A percentile compares a stretch with the other conserved stretches of the same genome.
phyloP scores from a whole-genome alignment of 179 eudicot genomes.

The Silene noctiflora region DNA sequence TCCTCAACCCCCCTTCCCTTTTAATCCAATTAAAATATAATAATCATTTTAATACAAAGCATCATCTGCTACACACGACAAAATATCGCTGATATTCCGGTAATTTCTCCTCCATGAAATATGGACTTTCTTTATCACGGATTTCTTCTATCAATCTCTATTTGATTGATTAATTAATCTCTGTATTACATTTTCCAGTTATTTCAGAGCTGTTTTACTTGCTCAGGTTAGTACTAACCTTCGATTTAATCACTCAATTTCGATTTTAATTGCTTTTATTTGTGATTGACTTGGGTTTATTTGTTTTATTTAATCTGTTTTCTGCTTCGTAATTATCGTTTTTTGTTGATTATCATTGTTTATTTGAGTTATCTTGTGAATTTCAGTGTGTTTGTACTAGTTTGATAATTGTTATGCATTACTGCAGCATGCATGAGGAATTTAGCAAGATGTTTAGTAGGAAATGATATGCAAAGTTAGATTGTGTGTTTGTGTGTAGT shows the following conservation, averaged over 20 bases:
- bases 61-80: constrained; percentile 3
- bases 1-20: not conserved
- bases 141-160: constrained; percentile 7
- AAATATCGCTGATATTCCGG: not conserved
- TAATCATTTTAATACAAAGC: not conserved
- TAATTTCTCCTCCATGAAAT: not conserved
- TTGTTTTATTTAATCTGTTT: not conserved
- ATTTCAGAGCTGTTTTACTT: constrained; percentile 7
- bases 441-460: constrained; percentile 2
- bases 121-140: constrained; percentile 13
- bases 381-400: not conserved
- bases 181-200: not conserved
- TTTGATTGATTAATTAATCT: constrained; percentile 1
- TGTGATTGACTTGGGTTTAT: not conserved
- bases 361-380: not conserved
- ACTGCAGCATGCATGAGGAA: not conserved
- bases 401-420: not conserved
- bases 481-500: not conserved
- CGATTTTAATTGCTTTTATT: not conserved
- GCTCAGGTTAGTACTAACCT: constrained; percentile 21
- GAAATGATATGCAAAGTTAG: not conserved
- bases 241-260: not conserved
- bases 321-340: not conserved
- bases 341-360: not conserved
- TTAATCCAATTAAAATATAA: not conserved